Evolutionary conservation across 345 rosid species (phyloP).

Genomic region (Adansonia digitata): DNA sequence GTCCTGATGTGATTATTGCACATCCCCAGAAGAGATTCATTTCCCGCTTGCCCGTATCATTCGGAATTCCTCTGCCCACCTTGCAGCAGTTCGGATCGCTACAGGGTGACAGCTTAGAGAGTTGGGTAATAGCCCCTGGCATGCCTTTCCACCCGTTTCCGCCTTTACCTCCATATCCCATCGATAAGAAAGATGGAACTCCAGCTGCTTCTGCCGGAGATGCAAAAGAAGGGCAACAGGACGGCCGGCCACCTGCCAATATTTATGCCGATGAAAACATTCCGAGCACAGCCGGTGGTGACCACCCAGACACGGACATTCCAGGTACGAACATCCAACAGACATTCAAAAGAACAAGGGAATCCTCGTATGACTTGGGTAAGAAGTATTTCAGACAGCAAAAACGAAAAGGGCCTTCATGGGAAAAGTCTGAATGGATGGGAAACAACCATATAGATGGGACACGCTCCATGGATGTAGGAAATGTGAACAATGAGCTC

Average conservation of each 20-base stretch:
- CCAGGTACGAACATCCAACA: slow-evolving; percentile 13
- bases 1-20: slow-evolving; percentile 14
- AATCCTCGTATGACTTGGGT: background rate
- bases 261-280: background rate
- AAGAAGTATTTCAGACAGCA: slow-evolving; percentile 13
- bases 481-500: slow-evolving; percentile 28
- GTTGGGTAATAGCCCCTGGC: slow-evolving; percentile 39
- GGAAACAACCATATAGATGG: slow-evolving; percentile 27
- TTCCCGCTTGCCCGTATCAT: slow-evolving; percentile 26
- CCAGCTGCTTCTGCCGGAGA: slow-evolving; percentile 18
- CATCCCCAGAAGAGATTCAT: slow-evolving; percentile 9
- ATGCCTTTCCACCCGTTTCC: slow-evolving; percentile 44
- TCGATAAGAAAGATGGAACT: background rate
- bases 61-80: slow-evolving; percentile 33
- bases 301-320: slow-evolving; percentile 27
- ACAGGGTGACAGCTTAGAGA: slow-evolving; percentile 9
- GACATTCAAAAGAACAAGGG: background rate
- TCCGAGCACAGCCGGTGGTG: slow-evolving; percentile 30
- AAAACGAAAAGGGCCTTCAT: background rate
- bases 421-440: slow-evolving; percentile 14
- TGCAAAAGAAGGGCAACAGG: background rate
- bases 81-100: background rate
- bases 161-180: slow-evolving; percentile 1
- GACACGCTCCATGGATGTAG: slow-evolving; percentile 26
- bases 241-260: background rate